phyloP scores from a whole-genome alignment of 768 basidiomycete genomes.

The Mycena maculata region DNA sequence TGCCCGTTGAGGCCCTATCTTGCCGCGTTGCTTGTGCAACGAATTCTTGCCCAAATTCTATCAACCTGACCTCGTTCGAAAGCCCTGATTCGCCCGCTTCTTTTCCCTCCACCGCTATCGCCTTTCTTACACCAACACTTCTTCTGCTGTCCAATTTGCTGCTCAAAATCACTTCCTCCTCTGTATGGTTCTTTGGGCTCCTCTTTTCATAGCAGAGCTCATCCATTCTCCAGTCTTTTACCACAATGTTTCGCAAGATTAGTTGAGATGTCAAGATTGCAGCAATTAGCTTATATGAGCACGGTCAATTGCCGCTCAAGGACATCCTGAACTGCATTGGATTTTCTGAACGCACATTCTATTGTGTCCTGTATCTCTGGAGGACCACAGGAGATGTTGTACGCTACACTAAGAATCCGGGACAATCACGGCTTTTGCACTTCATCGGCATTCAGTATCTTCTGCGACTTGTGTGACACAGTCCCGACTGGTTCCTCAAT shows the following conservation, averaged over 20 bases:
- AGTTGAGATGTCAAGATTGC: constrained; percentile 44
- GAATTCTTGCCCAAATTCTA: no score
- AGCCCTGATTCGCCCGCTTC: no score
- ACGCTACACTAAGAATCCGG: neutral
- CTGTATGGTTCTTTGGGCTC: no score
- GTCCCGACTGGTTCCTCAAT: constrained; percentile 48
- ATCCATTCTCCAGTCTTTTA: no score
- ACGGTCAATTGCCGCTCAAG: constrained; percentile 29
- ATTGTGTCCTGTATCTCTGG: constrained; percentile 39
- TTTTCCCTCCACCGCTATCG: no score
- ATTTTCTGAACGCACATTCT: constrained; percentile 39
- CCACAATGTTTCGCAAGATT: constrained; percentile 40
- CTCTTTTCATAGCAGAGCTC: no score
- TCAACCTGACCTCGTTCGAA: no score
- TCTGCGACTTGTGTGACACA: constrained; percentile 26
- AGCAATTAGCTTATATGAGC: constrained; percentile 42
- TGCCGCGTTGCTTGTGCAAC: no score
- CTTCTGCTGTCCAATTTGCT: no score
- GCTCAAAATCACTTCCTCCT: no score
- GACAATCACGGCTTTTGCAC: constrained; percentile 3
- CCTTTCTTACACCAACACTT: no score
- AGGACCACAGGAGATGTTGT: constrained; percentile 44
- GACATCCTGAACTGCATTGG: constrained; percentile 40
- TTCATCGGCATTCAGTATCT: constrained; percentile 39
- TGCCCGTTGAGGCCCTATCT: no score